Evolutionary conservation across 805 yeast species (phyloP).

Genomic region (Clavispora asparagi): DNA sequence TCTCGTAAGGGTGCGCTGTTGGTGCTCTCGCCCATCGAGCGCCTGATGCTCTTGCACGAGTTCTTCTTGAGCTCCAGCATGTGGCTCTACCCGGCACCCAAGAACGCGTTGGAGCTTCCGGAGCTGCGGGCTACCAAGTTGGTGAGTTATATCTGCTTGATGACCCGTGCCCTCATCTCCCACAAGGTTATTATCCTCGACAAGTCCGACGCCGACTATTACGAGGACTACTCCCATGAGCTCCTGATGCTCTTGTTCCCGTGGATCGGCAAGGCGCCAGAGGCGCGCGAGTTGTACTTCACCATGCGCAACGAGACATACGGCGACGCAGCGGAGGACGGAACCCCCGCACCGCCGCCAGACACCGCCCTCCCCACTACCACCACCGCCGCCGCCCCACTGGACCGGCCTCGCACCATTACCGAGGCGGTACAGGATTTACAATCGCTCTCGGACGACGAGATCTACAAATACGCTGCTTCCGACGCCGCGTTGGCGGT

Average conservation of each 20-base stretch:
- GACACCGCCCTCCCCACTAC: not conserved
- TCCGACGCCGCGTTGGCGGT: not conserved
- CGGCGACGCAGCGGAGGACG: not conserved
- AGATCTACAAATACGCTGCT: not conserved
- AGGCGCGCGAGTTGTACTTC: constrained; percentile 57
- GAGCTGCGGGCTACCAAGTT: constrained; percentile 29
- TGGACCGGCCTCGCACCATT: not conserved
- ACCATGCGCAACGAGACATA: constrained; percentile 16
- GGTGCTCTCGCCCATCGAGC: constrained; percentile 53
- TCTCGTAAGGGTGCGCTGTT: constrained; percentile 52
- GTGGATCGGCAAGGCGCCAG: constrained; percentile 61
- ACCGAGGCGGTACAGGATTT: not conserved
- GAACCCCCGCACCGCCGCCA: not conserved
- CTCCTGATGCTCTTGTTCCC: constrained; percentile 55
- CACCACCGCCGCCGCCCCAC: not conserved
- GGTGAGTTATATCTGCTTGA: constrained; percentile 54
- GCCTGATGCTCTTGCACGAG: constrained; percentile 64
- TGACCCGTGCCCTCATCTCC: constrained; percentile 50
- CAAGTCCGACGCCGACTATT: constrained; percentile 23
- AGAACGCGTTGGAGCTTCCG: constrained; percentile 2
- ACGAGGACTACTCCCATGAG: constrained; percentile 53
- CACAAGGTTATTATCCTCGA: constrained; percentile 41
- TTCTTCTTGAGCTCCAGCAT: constrained; percentile 48
- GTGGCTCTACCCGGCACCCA: constrained; percentile 15
- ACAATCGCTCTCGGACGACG: not conserved